phyloP scores from a whole-genome alignment of 768 basidiomycete species.

The Pleurotus ostreatus region DNA sequence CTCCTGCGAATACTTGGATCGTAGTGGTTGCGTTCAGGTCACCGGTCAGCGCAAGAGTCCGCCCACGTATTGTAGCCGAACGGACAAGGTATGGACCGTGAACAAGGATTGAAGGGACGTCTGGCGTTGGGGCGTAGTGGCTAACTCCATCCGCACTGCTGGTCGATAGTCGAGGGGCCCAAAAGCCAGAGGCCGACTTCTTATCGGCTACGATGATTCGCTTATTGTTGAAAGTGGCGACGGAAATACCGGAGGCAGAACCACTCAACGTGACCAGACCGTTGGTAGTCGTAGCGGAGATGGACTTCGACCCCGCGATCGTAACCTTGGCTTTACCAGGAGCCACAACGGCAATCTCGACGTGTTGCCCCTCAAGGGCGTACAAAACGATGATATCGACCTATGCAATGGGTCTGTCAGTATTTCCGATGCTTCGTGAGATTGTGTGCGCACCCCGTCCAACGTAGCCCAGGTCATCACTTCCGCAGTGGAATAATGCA shows the following conservation, averaged over 20 bases:
- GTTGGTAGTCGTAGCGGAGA: slow-evolving; percentile 15
- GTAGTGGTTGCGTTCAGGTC: slow-evolving; percentile 51
- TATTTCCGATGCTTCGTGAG: background rate
- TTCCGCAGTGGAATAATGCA: slow-evolving; percentile 62
- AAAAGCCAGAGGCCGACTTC: slow-evolving; percentile 55
- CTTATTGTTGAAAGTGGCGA: slow-evolving; percentile 41
- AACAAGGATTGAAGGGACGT: slow-evolving; percentile 25
- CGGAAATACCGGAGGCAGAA: slow-evolving; percentile 29
- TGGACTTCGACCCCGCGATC: slow-evolving; percentile 17
- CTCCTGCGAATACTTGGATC: slow-evolving; percentile 52
- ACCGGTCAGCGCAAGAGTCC: slow-evolving; percentile 33
- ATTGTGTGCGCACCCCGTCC: slow-evolving; percentile 19
- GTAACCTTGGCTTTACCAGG: slow-evolving; percentile 10
- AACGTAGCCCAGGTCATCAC: slow-evolving; percentile 43
- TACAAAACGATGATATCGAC: slow-evolving; percentile 32
- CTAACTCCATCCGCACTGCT: slow-evolving; percentile 12
- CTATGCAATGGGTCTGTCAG: slow-evolving; percentile 9
- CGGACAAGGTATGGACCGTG: slow-evolving; percentile 33
- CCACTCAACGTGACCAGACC: slow-evolving; percentile 39
- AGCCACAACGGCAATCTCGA: slow-evolving; percentile 24
- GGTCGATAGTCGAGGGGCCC: slow-evolving; percentile 47
- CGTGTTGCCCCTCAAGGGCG: slow-evolving; percentile 30
- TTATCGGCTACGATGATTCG: slow-evolving; percentile 57
- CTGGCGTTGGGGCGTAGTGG: slow-evolving; percentile 25
- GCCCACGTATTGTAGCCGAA: slow-evolving; percentile 19